Conservation (phyloP, 2,329 filamentous ascomycete species). For the Paraphaeosphaeria minitans region DNA sequence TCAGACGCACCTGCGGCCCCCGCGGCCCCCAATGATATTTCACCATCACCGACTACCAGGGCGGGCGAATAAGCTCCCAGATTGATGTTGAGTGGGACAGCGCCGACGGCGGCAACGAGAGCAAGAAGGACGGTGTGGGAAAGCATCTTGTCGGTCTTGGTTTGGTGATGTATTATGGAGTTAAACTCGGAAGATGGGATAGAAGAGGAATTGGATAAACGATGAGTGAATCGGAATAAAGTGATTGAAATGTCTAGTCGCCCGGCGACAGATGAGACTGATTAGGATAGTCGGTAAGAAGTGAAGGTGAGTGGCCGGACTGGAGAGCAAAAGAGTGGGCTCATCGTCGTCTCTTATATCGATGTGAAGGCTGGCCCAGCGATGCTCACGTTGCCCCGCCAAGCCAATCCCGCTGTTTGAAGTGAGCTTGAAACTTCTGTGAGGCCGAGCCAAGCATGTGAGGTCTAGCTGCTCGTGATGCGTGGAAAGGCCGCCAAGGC, state of each 20-base stretch:
- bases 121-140: slow-evolving; percentile 45
- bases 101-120: slow-evolving; percentile 43
- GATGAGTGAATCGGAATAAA: slow-evolving; percentile 29
- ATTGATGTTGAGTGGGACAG: slow-evolving; percentile 59
- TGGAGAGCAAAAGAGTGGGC: slow-evolving; percentile 39
- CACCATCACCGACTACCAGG: slow-evolving; percentile 60
- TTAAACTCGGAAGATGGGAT: slow-evolving; percentile 25
- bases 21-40: slow-evolving; percentile 54
- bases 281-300: slow-evolving; percentile 34
- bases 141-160: slow-evolving; percentile 42
- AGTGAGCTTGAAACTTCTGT: slow-evolving; percentile 46
- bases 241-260: slow-evolving; percentile 32
- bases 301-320: slow-evolving; percentile 47
- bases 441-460: slow-evolving; percentile 43
- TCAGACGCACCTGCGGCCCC: slow-evolving; percentile 45
- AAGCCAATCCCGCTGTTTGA: slow-evolving; percentile 41
- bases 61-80: slow-evolving; percentile 58
- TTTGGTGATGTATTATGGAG: slow-evolving; percentile 13
- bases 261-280: slow-evolving; percentile 36
- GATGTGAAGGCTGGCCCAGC: slow-evolving; percentile 15
- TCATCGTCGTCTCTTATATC: slow-evolving; percentile 37
- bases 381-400: slow-evolving; percentile 27
- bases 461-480: slow-evolving; percentile 24
- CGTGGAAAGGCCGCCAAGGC: slow-evolving; percentile 30
- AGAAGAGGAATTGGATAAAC: slow-evolving; percentile 17